These are phyloP conservation scores for Schizophyllum commune DNA, from an alignment of 1,284 basidiomycete genomes.

Conservation along the genomic window DNA sequence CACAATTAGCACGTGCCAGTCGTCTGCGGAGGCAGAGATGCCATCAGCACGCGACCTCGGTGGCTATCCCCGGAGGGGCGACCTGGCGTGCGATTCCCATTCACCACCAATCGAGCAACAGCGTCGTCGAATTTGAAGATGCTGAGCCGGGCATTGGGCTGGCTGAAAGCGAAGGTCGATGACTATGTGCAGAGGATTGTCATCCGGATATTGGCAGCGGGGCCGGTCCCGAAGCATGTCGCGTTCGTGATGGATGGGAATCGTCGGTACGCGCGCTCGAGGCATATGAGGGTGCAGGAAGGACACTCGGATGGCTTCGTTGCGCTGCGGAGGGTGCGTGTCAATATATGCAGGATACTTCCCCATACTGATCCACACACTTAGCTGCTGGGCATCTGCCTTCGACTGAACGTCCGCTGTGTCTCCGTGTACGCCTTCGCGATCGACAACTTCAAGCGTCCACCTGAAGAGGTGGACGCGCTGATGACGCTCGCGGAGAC, in stretches of 20 bases:
- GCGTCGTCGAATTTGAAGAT: constrained; percentile 3
- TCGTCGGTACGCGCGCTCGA: constrained; percentile 78
- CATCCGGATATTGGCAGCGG: constrained; percentile 61
- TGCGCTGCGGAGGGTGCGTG: constrained; percentile 70
- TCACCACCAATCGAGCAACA: too few relatives aligned
- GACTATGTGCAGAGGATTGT: constrained; percentile 35
- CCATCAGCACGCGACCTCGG: too few relatives aligned
- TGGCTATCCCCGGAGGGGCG: too few relatives aligned
- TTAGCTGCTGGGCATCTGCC: constrained; percentile 79
- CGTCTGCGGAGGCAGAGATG: background rate
- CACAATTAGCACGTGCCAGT: background rate
- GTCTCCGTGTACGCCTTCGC: constrained; percentile 96
- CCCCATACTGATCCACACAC: background rate
- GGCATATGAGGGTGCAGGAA: constrained; percentile 55
- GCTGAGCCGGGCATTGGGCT: constrained; percentile 13
- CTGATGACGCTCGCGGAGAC: constrained; percentile 83
- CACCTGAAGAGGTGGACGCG: constrained; percentile 78
- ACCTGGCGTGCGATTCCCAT: too few relatives aligned
- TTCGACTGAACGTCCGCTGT: constrained; percentile 68
- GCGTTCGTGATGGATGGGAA: constrained; percentile 99
- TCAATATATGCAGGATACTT: background rate
- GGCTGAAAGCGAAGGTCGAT: constrained; percentile 25
- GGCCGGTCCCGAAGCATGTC: constrained; percentile 87
- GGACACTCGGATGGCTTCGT: constrained; percentile 88
- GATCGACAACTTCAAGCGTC: constrained; percentile 96